These are phyloP conservation scores for Tylopilus sp. DNA, from an alignment of 1,284 basidiomycete genomes.

Conservation along the genomic window DNA sequence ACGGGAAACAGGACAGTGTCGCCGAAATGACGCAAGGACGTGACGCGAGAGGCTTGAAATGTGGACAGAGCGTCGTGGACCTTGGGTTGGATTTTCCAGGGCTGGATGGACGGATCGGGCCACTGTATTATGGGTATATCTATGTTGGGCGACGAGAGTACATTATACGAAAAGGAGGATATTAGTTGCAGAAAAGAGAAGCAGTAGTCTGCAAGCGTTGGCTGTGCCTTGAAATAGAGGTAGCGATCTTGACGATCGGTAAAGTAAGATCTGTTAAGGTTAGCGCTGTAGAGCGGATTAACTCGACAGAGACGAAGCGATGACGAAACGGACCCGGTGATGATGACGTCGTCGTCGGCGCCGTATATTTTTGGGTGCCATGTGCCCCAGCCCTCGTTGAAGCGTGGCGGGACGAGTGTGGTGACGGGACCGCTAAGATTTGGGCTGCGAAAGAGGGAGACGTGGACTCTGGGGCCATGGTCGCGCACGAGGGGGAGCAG, in stretches of 20 bases:
- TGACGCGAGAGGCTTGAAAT: conserved; percentile 47
- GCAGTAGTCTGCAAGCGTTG: conserved; percentile 76
- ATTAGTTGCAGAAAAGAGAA: conserved; percentile 71
- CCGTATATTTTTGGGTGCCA: conserved; percentile 99
- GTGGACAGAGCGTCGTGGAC: conserved; percentile 44
- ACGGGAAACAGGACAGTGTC: conserved; percentile 73
- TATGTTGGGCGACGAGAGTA: conserved; percentile 14
- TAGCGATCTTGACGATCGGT: conserved; percentile 95
- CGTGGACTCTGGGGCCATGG: conserved; percentile 73
- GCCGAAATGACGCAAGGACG: conserved; percentile 24
- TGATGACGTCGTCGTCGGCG: conserved; percentile 86
- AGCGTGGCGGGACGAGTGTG: conserved; percentile 81
- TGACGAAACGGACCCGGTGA: conserved; percentile 74
- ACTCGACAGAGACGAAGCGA: not conserved
- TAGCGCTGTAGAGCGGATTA: conserved; percentile 61
- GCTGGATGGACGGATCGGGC: conserved; percentile 53
- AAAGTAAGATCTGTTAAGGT: conserved; percentile 92
- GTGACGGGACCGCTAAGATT: conserved; percentile 75
- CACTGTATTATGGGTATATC: conserved; percentile 51
- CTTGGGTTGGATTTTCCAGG: conserved; percentile 56
- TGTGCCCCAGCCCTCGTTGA: conserved; percentile 97
- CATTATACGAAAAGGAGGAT: conserved; percentile 71
- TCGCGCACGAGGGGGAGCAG: conserved; percentile 69
- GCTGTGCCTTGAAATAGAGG: conserved; percentile 66
- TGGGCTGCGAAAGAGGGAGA: conserved; percentile 84